Base-by-base conservation (phyloP, 495 filamentous ascomycete species). In the Penicillium ochrochloron region DNA sequence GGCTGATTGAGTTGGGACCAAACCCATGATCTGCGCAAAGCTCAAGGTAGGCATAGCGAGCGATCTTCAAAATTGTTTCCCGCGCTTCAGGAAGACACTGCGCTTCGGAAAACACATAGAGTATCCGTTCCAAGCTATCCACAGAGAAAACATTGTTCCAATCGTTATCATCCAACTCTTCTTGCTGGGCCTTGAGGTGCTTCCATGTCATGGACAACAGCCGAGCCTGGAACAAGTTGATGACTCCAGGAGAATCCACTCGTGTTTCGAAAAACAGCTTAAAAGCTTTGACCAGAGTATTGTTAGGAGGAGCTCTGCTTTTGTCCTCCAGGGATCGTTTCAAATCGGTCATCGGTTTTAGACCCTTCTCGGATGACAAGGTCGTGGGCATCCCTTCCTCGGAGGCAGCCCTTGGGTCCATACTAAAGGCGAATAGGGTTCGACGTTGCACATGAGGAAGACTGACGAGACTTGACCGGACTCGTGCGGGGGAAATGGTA, bases 221-320 rank as follows among this genome's bases (percentile, higher is more conserved):
- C 19, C 77, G 71, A 11, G 88, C 90, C 70, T 96, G 89, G 34
- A 87, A 86, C 23, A 85, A 82, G 62, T 88, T 91, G 27, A 94
- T 73, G 1, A 82, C 65, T 23, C 80, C 78, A 1, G 78, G 70
- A 19, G 73, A 70, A 52, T 76, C 73, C 15, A 77, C 69, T 65
- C 89, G 88, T 51, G 80, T 76, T 8, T 76, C 74, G 57, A 95
- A 85, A 63, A 96, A 91, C 7, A 80, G 76, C 56, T 76, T 79
- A 66, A 90, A 90, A 25, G 90, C 91, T 25, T 80, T 75, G 0
- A 85, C 75, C 0, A 96, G 72, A n/a, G 88, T 83, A 29, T 82
- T 69, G 14, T 77, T 76, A 14, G 84, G 73, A 23, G 91, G 92
- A 9, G 83, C 80, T 57, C 92, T 66, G 63, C 73, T 76, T 56